Percentiles rank a stretch among this genome's conserved stretches.
phyloP scores from a whole-genome alignment of 257 asterid species.

The Ajuga chamaepitys region DNA sequence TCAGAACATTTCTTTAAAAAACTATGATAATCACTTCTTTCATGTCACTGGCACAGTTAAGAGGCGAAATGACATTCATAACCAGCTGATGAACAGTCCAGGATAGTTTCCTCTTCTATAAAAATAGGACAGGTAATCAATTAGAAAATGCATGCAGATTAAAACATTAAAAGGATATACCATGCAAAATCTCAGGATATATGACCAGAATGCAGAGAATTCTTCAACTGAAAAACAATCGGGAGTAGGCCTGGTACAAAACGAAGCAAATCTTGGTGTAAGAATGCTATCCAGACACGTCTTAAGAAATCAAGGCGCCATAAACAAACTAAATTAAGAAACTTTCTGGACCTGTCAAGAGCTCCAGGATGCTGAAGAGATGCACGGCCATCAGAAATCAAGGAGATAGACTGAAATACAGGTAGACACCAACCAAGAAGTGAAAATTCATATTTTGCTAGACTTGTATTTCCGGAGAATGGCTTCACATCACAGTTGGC shows the following conservation, averaged over 20 bases:
- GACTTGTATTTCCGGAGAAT: constrained; percentile 29
- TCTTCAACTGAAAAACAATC: constrained; percentile 52
- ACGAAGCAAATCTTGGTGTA: constrained; percentile 13
- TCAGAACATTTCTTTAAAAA: not conserved
- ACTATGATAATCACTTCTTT: not conserved
- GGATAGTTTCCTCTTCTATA: not conserved
- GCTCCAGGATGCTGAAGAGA: constrained; percentile 34
- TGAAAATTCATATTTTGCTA: constrained; percentile 32
- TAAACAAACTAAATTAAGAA: not conserved
- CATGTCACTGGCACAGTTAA: not conserved
- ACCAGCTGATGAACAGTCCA: not conserved
- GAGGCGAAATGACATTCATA: not conserved
- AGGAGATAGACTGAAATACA: constrained; percentile 52
- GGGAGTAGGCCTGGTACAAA: constrained; percentile 38
- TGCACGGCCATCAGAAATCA: constrained; percentile 43
- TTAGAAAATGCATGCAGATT: not conserved
- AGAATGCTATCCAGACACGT: constrained; percentile 7
- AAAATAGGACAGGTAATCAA: not conserved
- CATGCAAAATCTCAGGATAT: constrained; percentile 58
- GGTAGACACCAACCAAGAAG: constrained; percentile 64
- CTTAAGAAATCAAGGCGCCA: constrained; percentile 9
- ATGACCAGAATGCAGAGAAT: constrained; percentile 33
- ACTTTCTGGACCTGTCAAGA: constrained; percentile 46
- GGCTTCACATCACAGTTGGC: constrained; percentile 41
- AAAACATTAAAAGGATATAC: constrained; percentile 26